Base-by-base conservation (phyloP, 768 basidiomycete genomes). In the Tricholoma sp. region DNA sequence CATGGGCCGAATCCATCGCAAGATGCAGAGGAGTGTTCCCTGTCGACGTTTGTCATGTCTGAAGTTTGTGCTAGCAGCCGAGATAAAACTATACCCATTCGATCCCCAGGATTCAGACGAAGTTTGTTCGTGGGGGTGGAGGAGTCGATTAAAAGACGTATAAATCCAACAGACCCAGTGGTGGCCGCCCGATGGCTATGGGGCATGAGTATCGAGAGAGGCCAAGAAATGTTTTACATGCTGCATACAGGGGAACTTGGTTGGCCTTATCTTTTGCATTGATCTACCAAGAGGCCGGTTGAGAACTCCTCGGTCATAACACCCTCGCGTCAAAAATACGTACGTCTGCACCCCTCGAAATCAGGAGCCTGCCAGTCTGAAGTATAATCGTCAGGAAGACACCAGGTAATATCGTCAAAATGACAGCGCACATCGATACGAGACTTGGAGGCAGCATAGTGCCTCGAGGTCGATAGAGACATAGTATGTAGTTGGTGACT, bases 21-120 rank as follows among this genome's bases (percentile, higher is more conserved):
- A 99, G 83, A 77, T 99, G 97, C 36, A 99, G 75, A 2, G 97
- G 94, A 1, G 97, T 98, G 66, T 98, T 97, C 51, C 96, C 95
- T 91, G 65, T 53, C 36, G 29, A 50, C 32, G 48, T 55, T 50
- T 61, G 55, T 29, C 24, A 36, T 52, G 54, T 31, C 45, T 39
- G 39, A 57, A 55, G 33, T n/a, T n/a, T 50, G 53, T 37, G 50
- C 59, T 63, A 24, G 54, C 58, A 60, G 61, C 15, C 6, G 50
- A 37, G 56, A 68, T 31, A 32, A 18, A 49, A 17, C 6, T 70
- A 66, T 66, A 89, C 89, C 88, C 48, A 89, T 75, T 52, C 89
- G 83, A 77, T 93, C 92, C 51, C 79, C 82, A 28, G 90, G 90
- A 66, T 98, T 98, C 54, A 98, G 76, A 50, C 93, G 83, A 42